These are phyloP conservation scores for Gossypium aridum DNA, from an alignment of 441 rosid genomes.

Conservation along the genomic window DNA sequence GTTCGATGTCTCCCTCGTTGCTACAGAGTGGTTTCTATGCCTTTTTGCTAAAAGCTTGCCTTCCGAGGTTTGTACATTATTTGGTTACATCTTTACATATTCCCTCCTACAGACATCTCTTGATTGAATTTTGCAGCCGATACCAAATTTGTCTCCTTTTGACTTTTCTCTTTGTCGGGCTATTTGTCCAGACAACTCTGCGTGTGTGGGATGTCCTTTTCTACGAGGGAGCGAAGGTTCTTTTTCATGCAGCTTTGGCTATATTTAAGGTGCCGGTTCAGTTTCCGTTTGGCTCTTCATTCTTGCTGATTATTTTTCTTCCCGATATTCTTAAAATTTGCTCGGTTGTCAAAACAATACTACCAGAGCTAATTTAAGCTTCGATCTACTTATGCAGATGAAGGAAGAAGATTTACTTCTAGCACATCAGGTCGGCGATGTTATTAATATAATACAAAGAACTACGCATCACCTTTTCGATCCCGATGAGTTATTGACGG, in stretches of 20 bases:
- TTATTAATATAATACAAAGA: conserved; percentile 73
- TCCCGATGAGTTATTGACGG: conserved; percentile 84
- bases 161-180: not conserved
- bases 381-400: conserved; percentile 48
- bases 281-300: not conserved
- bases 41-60: conserved; percentile 97
- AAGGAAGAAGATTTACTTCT: conserved; percentile 78
- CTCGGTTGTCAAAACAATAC: not conserved
- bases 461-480: conserved; percentile 90
- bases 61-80: conserved; percentile 63
- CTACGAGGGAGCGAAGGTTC: conserved; percentile 93
- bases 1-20: conserved; percentile 93
- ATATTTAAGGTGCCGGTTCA: conserved; percentile 65
- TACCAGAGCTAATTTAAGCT: not conserved
- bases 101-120: not conserved
- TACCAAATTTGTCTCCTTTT: not conserved
- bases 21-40: conserved; percentile 98
- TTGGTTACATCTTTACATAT: not conserved
- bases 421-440: conserved; percentile 88
- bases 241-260: conserved; percentile 94
- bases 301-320: not conserved
- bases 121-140: not conserved
- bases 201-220: conserved; percentile 97
- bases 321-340: too few relatives aligned
- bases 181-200: conserved; percentile 64